Conservation (phyloP, 495 filamentous ascomycete genomes). For the Sporormia fimetaria region DNA sequence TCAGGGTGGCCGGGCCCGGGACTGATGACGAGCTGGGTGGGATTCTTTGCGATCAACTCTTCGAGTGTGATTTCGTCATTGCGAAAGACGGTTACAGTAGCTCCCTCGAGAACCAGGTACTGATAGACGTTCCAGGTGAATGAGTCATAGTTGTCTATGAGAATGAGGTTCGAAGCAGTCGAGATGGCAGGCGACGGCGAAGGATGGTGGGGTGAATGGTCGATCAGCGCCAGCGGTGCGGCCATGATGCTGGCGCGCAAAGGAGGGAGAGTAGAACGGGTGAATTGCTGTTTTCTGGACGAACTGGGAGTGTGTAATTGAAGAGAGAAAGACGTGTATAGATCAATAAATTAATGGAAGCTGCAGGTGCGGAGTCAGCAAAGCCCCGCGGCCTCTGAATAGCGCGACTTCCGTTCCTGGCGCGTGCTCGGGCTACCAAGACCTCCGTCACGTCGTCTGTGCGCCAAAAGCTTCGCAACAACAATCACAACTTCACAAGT, state of each 20-base stretch:
- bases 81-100: slow-evolving; percentile 72
- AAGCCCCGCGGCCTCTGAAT: too few relatives aligned
- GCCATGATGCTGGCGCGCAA: not conserved
- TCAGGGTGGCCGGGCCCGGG: slow-evolving; percentile 87
- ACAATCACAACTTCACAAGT: too few relatives aligned
- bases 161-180: slow-evolving; percentile 76
- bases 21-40: slow-evolving; percentile 89
- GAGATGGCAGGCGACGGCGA: slow-evolving; percentile 53
- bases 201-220: slow-evolving; percentile 77
- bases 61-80: slow-evolving; percentile 86
- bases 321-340: too few relatives aligned
- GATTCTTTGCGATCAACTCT: slow-evolving; percentile 66
- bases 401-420: too few relatives aligned
- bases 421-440: too few relatives aligned
- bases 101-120: slow-evolving; percentile 89
- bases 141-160: slow-evolving; percentile 99
- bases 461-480: too few relatives aligned
- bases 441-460: too few relatives aligned
- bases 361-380: too few relatives aligned
- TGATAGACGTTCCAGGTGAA: slow-evolving; percentile 99
- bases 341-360: too few relatives aligned
- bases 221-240: slow-evolving; percentile 42
- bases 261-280: not conserved
- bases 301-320: too few relatives aligned
- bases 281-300: too few relatives aligned